These are phyloP conservation scores for Cenchrus purpureus DNA, from an alignment of 176 grass and related monocot species.

Conservation along the genomic window DNA sequence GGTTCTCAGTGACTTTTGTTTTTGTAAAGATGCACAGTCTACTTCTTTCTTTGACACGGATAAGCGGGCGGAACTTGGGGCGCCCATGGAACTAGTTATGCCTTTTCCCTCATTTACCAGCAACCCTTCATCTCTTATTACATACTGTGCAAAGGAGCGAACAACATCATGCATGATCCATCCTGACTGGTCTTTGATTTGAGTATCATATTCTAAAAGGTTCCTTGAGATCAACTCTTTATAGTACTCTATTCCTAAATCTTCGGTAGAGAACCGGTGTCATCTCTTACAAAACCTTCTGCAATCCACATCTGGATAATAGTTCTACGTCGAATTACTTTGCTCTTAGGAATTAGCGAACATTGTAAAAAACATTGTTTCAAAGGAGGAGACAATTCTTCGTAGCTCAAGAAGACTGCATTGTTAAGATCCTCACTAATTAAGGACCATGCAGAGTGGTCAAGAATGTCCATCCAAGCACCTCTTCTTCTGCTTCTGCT, in stretches of 20 bases:
- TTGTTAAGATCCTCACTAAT: background rate
- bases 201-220: background rate
- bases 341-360: background rate
- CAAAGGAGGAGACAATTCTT: background rate
- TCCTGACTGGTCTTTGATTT: background rate
- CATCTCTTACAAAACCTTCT: background rate
- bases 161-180: constrained; percentile 41
- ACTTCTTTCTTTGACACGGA: constrained; percentile 7
- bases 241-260: background rate
- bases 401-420: background rate
- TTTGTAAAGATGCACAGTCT: background rate
- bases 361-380: background rate
- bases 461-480: constrained; percentile 1
- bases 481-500: background rate
- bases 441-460: background rate
- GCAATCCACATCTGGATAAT: background rate
- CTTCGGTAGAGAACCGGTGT: background rate
- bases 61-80: background rate
- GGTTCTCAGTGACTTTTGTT: background rate
- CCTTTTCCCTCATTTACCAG: background rate
- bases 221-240: background rate
- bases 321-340: background rate
- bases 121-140: background rate
- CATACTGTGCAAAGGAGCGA: constrained; percentile 16
- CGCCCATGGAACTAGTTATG: background rate